Conservation (phyloP, 2,329 filamentous ascomycete genomes). For the Paraphaeosphaeria minitans region DNA sequence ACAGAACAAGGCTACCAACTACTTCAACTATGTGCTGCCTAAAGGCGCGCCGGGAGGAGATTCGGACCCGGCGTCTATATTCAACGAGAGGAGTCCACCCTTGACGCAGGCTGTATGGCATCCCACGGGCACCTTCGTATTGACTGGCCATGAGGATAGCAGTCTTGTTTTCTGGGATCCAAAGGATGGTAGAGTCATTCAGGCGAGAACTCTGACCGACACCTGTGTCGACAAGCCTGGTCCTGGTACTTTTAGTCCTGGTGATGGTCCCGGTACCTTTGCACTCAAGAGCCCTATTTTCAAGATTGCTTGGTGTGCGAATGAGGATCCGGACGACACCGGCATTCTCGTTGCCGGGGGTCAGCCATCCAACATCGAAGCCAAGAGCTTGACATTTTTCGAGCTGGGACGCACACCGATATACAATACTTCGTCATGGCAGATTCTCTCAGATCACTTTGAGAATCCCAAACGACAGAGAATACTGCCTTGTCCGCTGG, state of each 20-base stretch:
- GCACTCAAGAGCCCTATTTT: conserved; percentile 74
- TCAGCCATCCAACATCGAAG: conserved; percentile 66
- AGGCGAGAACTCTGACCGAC: conserved; percentile 80
- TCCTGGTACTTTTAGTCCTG: conserved; percentile 48
- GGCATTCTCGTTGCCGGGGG: conserved; percentile 87
- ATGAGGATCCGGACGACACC: conserved; percentile 91
- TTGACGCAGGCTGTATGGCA: conserved; percentile 91
- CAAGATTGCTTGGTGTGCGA: conserved; percentile 89
- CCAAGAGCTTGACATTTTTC: conserved; percentile 83
- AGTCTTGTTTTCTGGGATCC: conserved; percentile 94
- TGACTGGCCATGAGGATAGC: conserved; percentile 87
- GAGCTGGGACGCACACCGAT: conserved; percentile 88
- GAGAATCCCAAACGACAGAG: conserved; percentile 73
- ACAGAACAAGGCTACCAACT: conserved; percentile 77
- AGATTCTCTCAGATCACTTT: conserved; percentile 77
- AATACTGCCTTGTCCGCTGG: conserved; percentile 75
- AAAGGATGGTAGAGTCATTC: conserved; percentile 82
- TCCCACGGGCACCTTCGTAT: conserved; percentile 86
- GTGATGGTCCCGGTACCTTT: conserved; percentile 56
- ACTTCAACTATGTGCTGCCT: conserved; percentile 82
- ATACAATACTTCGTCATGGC: conserved; percentile 91
- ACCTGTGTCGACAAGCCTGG: conserved; percentile 73
- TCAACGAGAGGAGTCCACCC: conserved; percentile 70
- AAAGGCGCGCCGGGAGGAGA: conserved; percentile 81
- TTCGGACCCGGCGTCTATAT: conserved; percentile 65